Conservation (phyloP, 169 alveolate genomes). For the Amoebophrya sp. region DNA sequence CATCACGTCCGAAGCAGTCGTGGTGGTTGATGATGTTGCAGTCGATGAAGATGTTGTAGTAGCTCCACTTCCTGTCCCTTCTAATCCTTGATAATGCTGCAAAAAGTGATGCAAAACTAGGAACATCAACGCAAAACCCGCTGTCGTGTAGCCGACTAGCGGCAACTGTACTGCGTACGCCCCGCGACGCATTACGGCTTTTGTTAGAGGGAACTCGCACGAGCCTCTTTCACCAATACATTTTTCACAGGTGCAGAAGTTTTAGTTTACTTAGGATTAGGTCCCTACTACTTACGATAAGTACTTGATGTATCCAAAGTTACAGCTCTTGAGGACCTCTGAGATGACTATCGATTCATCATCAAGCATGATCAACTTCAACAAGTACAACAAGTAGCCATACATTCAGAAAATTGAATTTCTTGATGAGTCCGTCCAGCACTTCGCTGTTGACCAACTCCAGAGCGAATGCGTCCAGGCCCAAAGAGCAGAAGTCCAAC, state of each 20-base stretch:
- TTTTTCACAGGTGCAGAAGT: too few relatives aligned
- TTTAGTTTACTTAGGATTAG: too few relatives aligned
- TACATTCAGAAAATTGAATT: neutral
- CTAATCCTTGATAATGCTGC: too few relatives aligned
- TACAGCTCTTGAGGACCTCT: too few relatives aligned
- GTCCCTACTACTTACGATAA: too few relatives aligned
- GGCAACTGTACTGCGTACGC: slow-evolving; percentile 14
- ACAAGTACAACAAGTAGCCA: neutral
- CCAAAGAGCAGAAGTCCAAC: neutral
- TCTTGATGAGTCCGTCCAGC: neutral
- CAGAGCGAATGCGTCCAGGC: neutral
- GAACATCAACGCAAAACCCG: neutral
- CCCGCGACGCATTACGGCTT: neutral
- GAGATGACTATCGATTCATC: too few relatives aligned
- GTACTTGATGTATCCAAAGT: too few relatives aligned
- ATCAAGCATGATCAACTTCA: neutral
- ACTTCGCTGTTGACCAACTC: neutral
- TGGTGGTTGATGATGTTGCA: too few relatives aligned
- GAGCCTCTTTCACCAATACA: too few relatives aligned
- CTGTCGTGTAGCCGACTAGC: neutral
- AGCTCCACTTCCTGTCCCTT: neutral
- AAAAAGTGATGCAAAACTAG: neutral
- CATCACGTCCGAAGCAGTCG: neutral
- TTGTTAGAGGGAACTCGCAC: too few relatives aligned
- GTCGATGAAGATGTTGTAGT: neutral